These are phyloP conservation scores for Dorcoceras hygrometricum DNA, from an alignment of 257 asterid species.

Conservation along the genomic window DNA sequence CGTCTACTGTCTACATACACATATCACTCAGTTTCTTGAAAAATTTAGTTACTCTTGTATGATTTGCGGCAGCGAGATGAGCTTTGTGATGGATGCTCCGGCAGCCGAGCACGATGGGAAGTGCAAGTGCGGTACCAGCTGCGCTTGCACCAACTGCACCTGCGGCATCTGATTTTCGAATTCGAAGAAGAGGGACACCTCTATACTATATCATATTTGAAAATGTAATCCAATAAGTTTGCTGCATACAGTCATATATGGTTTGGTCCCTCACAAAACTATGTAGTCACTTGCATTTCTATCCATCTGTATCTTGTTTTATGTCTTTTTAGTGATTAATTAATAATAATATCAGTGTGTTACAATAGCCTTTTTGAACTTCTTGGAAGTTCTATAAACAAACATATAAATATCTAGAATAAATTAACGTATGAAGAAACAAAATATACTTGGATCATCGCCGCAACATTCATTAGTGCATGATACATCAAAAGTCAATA, in stretches of 20 bases:
- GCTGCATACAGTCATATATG: background rate
- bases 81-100: slow-evolving; percentile 31
- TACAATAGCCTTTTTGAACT: background rate
- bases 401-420: background rate
- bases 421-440: background rate
- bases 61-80: slow-evolving; percentile 46
- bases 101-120: slow-evolving; percentile 49
- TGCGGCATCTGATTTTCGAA: slow-evolving; percentile 40
- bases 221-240: slow-evolving; percentile 14
- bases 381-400: background rate
- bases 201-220: background rate
- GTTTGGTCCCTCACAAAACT: background rate
- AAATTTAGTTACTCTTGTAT: too few species aligned
- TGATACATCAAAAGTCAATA: background rate
- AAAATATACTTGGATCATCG: background rate
- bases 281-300: slow-evolving; percentile 1
- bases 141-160: slow-evolving; percentile 59
- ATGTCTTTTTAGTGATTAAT: background rate
- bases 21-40: background rate
- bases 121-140: slow-evolving; percentile 70
- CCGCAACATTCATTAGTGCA: background rate
- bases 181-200: background rate
- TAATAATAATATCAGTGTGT: slow-evolving; percentile 5
- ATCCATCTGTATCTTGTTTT: background rate
- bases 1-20: too few species aligned